These are phyloP conservation scores for Chenopodium formosanum DNA, from an alignment of 148 eudicot species.

Conservation along the genomic window DNA sequence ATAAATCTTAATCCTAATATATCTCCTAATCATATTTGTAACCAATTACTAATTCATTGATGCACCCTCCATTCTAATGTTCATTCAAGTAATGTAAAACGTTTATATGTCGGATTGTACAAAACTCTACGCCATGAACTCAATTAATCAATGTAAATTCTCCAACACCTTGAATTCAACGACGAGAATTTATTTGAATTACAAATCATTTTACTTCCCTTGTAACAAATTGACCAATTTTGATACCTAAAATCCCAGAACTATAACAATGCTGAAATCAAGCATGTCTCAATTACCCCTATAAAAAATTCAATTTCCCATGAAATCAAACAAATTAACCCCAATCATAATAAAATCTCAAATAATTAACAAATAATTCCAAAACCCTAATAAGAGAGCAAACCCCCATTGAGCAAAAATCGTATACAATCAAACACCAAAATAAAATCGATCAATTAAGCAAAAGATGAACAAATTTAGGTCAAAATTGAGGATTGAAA, in stretches of 20 bases:
- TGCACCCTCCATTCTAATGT: too few relatives aligned
- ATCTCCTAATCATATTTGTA: too few relatives aligned
- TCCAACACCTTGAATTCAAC: not conserved
- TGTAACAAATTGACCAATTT: too few relatives aligned
- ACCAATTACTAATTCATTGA: too few relatives aligned
- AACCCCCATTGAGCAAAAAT: not conserved
- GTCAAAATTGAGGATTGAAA: not conserved
- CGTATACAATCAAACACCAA: not conserved
- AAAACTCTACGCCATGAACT: too few relatives aligned
- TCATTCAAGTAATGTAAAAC: too few relatives aligned
- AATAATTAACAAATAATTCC: not conserved
- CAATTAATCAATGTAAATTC: too few relatives aligned
- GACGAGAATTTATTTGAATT: not conserved
- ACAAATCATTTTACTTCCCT: too few relatives aligned
- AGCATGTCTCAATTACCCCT: not conserved
- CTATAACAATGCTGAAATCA: not conserved
- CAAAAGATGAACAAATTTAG: not conserved
- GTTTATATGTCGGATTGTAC: too few relatives aligned
- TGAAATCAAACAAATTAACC: not conserved
- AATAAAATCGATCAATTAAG: not conserved
- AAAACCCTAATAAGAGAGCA: constrained; percentile 11
- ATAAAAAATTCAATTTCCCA: not conserved
- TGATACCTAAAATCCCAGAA: not conserved
- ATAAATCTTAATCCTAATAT: too few relatives aligned
- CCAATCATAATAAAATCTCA: not conserved